Evolutionary conservation across 176 grass and related monocot species (phyloP), one percentile per base, ranked within the genome.

Genomic region (Eremochloa ophiuroides): DNA sequence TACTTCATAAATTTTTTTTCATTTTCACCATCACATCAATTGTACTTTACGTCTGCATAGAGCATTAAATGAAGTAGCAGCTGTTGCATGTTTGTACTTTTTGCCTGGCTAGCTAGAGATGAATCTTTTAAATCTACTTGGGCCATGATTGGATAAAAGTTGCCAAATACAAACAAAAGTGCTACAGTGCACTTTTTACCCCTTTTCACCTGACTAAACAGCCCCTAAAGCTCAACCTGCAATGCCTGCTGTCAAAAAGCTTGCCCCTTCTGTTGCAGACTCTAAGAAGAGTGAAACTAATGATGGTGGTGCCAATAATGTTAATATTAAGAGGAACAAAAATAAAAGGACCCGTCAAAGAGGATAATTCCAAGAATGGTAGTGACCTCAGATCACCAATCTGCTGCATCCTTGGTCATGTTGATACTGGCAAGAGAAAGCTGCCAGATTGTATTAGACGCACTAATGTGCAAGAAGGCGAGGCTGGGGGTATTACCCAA

Each of bases 401-500:
- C 66, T 98, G 92, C 83, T 98, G 95, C 86, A 94, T 98, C 83
- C 92, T 98, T 87, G 92, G 95, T 33, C 95, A 98, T 71, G 92
- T 94, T 0, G 95, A 98, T 94, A 94, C 90, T 76, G 95, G 95
- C 44, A 98, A 98, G 77, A 98, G 92, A 74, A 98, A 98, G 63
- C 66, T 94, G 62, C 72, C 94, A 48, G 95, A 98, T 66, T 94
- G 92, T 75, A 98, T 98, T 78, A 91, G 92, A 71, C 83, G 71
- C 12, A 94, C 95, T 33, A 98, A 98, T 83, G 92, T 98, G 23
- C 95, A 98, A 76, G 92, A 94, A 80, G 92, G 92, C 85, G 95
- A 98, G 79, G 95, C 95, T 80, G 92, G 95, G 31, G 95, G 92
- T 83, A 98, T 98, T 84, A 98, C 95, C 31, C 95, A 98, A 82